Evolutionary conservation across 805 yeast genomes (phyloP), one percentile per base, ranked within the genome.

Genomic region (Wickerhamiella spandovensis): DNA sequence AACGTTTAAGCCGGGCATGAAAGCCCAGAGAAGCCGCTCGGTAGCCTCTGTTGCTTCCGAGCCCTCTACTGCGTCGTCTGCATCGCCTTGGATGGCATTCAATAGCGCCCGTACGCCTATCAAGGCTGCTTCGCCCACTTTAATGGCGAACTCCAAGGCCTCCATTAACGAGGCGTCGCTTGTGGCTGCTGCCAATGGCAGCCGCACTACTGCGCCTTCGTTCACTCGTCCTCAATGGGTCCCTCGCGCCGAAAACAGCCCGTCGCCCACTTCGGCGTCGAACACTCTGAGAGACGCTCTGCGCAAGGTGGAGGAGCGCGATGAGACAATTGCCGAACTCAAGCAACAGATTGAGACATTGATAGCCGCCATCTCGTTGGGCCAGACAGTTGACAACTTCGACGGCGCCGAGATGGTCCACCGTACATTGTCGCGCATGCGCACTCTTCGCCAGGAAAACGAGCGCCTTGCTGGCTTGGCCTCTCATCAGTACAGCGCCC

Each of bases 381-480:
- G 50, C n/a, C 52, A 50, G 21, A 51, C 53, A 1, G 47, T 53
- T 3, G 48, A 43, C 18, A 38, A 37, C 32, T 35, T 43, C 3
- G 61, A 56, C 23, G 61, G 56, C 2, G 47, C 51, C 9, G 61
- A 57, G 51, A 45, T 58, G 35, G 53, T 58, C 8, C 61, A 59
- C 42, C 56, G 61, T 21, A 53, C 58, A n/a, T 51, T 56, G 47
- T 43, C 51, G 15, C 55, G 61, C 5, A 35, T 59, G 18, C 48
- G 48, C 46, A 48, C 44, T 7, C 52, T 59, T 46, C 54, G 59
- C 10, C 51, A 47, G 18, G 63, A 59, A 49, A 59, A 59, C 52
- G 55, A 47, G 35, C 43, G 48, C 15, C 54, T 58, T 1, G 51
- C 47, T 15, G 35, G 39, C 24, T 49, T 56, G 18, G 52, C 54